Evolutionary conservation across 352 stramenopile species (phyloP).

Genomic region (Plasmopara muralis): DNA sequence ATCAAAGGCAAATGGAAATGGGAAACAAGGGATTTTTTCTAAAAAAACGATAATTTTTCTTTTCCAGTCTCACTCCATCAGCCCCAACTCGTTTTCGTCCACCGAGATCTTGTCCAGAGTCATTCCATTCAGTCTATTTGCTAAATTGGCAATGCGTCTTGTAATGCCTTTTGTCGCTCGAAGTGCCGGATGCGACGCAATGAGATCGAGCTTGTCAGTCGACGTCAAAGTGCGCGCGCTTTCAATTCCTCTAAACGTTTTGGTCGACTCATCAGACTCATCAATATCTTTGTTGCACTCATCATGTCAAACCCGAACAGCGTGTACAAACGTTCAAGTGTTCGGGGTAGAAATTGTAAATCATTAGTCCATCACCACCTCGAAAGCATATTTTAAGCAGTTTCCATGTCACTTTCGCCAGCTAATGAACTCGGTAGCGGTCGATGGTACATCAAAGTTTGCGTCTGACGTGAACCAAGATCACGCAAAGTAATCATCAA

Average conservation of each 20-base stretch:
- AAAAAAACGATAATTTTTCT: not conserved
- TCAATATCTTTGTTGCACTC: constrained; percentile 63
- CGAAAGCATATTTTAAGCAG: too few species aligned
- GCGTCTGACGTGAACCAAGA: too few species aligned
- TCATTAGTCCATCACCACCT: too few species aligned
- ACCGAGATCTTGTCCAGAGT: constrained; percentile 60
- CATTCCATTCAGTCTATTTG: constrained; percentile 53
- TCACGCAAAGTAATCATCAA: too few species aligned
- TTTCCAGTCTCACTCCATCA: constrained; percentile 24
- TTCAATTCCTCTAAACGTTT: constrained; percentile 67
- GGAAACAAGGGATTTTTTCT: too few species aligned
- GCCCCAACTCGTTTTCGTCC: constrained; percentile 26
- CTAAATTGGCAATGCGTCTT: constrained; percentile 65
- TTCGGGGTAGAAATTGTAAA: too few species aligned
- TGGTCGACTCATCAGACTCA: constrained; percentile 65
- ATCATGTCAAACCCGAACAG: constrained; percentile 63
- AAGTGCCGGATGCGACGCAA: constrained; percentile 62
- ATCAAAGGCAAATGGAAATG: too few species aligned
- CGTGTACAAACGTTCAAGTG: constrained; percentile 58
- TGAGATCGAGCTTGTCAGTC: constrained; percentile 63
- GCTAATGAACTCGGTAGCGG: too few species aligned
- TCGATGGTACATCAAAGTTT: too few species aligned
- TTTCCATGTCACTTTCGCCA: too few species aligned
- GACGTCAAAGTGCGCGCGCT: constrained; percentile 22
- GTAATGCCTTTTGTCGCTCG: constrained; percentile 53